Evolutionary conservation across 2,329 filamentous ascomycete genomes (phyloP).

Genomic region (Lachnellula suecica): DNA sequence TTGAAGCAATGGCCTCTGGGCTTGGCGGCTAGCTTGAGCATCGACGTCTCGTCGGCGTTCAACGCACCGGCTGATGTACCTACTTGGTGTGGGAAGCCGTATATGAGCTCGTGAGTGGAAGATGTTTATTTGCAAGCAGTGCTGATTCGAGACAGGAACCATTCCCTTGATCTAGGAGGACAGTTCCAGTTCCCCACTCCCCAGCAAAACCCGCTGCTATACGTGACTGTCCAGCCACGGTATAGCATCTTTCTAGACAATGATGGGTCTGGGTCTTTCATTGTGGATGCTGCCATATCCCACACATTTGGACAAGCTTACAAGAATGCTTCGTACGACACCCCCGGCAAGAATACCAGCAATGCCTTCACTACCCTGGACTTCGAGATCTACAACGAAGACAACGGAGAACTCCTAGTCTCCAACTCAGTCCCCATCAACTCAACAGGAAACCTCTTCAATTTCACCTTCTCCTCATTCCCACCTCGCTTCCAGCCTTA

Average conservation of each 20-base stretch:
- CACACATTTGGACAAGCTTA: conserved; percentile 37
- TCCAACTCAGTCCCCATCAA: conserved; percentile 35
- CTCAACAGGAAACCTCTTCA: conserved; percentile 36
- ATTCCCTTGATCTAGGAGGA: conserved; percentile 48
- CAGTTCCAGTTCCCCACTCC: conserved; percentile 40
- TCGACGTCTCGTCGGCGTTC: conserved; percentile 11
- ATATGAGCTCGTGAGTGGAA: conserved; percentile 36
- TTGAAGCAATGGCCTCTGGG: not conserved
- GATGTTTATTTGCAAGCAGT: not conserved
- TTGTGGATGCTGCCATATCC: conserved; percentile 42
- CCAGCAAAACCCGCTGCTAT: conserved; percentile 38
- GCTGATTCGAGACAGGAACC: conserved; percentile 35
- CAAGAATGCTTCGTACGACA: conserved; percentile 22
- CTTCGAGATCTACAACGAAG: conserved; percentile 31
- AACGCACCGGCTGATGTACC: conserved; percentile 23
- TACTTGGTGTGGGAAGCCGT: conserved; percentile 45
- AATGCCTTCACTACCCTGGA: conserved; percentile 21
- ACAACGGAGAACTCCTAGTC: conserved; percentile 27
- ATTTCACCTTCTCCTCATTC: conserved; percentile 35
- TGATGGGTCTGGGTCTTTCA: conserved; percentile 38
- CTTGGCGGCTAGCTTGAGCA: conserved; percentile 1
- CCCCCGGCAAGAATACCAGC: conserved; percentile 8
- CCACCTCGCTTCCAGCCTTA: conserved; percentile 36
- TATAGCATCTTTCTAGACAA: conserved; percentile 46
- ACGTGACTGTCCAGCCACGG: conserved; percentile 44